Evolutionary conservation across 805 yeast genomes (phyloP).

Genomic region (Pichia deserticola): DNA sequence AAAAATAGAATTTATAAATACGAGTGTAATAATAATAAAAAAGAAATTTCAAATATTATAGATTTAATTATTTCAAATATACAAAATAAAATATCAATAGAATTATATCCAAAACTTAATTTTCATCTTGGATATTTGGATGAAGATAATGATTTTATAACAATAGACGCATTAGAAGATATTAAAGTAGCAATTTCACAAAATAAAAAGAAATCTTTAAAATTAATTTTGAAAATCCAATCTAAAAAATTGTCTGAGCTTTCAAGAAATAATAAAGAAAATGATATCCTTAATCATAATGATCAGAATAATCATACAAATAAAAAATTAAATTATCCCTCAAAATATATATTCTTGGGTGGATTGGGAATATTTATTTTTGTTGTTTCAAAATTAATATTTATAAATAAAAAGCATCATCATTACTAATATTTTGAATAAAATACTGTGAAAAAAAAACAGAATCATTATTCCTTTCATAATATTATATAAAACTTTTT

Average conservation of each 20-base stretch:
- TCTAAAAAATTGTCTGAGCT: not conserved
- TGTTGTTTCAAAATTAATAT: not conserved
- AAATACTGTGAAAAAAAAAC: too few relatives aligned
- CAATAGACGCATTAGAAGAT: slow-evolving; percentile 30
- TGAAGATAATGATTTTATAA: slow-evolving; percentile 31
- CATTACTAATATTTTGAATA: not conserved
- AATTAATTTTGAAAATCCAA: slow-evolving; percentile 12
- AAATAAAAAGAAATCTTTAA: slow-evolving; percentile 2
- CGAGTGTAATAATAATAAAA: slow-evolving; percentile 9
- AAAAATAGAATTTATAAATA: slow-evolving; percentile 22
- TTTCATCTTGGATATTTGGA: slow-evolving; percentile 33
- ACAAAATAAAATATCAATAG: slow-evolving; percentile 5
- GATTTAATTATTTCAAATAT: slow-evolving; percentile 3
- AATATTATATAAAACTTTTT: too few relatives aligned
- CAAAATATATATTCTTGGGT: not conserved
- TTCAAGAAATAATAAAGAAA: not conserved
- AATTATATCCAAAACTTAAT: not conserved
- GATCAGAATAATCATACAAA: not conserved
- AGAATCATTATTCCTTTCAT: too few relatives aligned
- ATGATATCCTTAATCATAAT: not conserved
- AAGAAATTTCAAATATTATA: not conserved
- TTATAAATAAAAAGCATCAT: not conserved
- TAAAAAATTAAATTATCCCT: not conserved
- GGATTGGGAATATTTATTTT: slow-evolving; percentile 1
- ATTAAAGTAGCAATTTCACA: slow-evolving; percentile 21